Percentiles rank a stretch among this genome's conserved stretches.
Conservation (phyloP, 345 rosid species). For the Brassica rapa region DNA sequence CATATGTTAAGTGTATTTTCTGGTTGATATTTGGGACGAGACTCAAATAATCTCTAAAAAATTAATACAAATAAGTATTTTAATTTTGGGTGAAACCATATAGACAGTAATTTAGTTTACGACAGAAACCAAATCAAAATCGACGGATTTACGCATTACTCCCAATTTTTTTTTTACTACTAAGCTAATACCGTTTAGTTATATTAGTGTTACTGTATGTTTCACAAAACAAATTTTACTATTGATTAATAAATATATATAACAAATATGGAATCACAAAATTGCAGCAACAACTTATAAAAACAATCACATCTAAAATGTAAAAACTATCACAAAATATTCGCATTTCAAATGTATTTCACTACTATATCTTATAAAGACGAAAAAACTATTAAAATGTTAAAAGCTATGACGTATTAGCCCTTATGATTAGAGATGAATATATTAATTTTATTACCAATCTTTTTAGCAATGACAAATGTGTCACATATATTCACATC, state of each 20-base stretch:
- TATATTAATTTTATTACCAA: slow-evolving; percentile 7
- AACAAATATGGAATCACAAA: neutral
- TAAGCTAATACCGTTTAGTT: neutral
- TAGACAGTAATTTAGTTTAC: neutral
- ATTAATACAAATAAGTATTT: no score
- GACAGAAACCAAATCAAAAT: neutral
- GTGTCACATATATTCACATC: slow-evolving; percentile 3
- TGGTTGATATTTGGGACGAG: neutral
- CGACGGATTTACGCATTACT: neutral
- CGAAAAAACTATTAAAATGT: no score
- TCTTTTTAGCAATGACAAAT: neutral
- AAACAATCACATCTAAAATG: neutral
- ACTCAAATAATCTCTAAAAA: neutral
- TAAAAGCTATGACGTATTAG: neutral
- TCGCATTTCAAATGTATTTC: no score
- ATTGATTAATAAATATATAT: neutral
- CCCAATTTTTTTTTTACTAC: neutral
- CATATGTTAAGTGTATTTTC: neutral
- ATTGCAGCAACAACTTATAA: no score
- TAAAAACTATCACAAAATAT: neutral
- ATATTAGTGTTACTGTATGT: neutral
- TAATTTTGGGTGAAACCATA: neutral
- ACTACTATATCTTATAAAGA: no score
- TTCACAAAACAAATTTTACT: neutral
- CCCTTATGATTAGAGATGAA: neutral